Base-by-base conservation (phyloP, 1,284 basidiomycete genomes). In the Cryptococcus deneoformans region DNA sequence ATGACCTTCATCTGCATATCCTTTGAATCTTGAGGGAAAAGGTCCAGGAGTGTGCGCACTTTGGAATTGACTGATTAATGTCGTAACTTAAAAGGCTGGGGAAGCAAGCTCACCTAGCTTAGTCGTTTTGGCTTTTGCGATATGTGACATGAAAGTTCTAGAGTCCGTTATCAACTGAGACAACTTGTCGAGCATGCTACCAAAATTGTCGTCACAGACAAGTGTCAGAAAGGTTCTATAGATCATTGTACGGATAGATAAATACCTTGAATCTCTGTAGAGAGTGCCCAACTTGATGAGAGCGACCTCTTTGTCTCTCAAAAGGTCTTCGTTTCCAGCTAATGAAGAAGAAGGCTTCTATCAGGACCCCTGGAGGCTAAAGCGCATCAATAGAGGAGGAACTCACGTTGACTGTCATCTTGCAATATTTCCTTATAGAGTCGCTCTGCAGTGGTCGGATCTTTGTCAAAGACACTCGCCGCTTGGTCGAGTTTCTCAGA, bases 61-160 rank as follows among this genome's bases (percentile, higher is more conserved):
- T 64, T 14, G 48, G 42, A 37, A 29, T 0, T 38, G n/a, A 8
- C 16, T 8, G 16, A 29, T n/a, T 3, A 29, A 24, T 0, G 24
- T 48, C 43, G 39, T 20, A 7, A 14, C 50, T n/a, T 38, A 34
- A 54, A 24, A 45, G 34, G 29, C 29, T 14, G 48, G 1, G 10
- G 29, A 16, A 16, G 24, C 34, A 5, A 29, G 81, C 88, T 63
- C 63, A 92, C 92, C 93, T 62, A 98, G 85, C 80, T 97, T 97
- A 2, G 95, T 94, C 0, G 95, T 97, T 80, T 99, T 99, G 7
- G 96, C 95, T 78, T 99, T 99, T 34, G 95, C 94, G 1, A 93
- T 92, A 12, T 89, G 88, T 0, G 90, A 88, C 86, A 97, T 92
- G 80, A 96, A 95, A 0, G 87, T 84, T 54, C 93, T 82, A 0